A percentile compares a stretch with the other conserved stretches of the same genome.
phyloP scores from a whole-genome alignment of 805 yeast species.

The Isabelozyma pseudorhagii region DNA sequence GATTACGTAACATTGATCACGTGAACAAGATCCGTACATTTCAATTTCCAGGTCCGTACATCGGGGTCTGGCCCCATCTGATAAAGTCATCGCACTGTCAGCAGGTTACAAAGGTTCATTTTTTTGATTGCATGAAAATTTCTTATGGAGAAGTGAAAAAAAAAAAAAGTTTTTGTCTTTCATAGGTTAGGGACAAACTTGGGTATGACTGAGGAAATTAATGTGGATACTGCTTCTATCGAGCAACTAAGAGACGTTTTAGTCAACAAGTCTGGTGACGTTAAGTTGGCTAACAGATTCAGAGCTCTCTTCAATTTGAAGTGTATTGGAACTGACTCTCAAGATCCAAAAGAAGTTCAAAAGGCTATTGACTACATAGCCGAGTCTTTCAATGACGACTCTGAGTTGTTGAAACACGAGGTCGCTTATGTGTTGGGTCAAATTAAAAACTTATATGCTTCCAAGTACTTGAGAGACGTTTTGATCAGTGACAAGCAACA shows the following conservation, averaged over 20 bases:
- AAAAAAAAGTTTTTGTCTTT: constrained; percentile 3
- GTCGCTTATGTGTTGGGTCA: constrained; percentile 97
- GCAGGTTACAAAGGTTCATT: background rate
- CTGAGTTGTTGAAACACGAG: constrained; percentile 94
- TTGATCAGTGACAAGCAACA: constrained; percentile 67
- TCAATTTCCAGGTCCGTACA: background rate
- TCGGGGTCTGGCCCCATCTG: background rate
- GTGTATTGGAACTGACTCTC: constrained; percentile 75
- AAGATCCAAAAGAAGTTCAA: constrained; percentile 50
- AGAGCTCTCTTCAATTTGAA: constrained; percentile 92
- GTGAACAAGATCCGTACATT: background rate
- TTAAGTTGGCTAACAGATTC: constrained; percentile 80
- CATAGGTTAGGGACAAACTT: background rate
- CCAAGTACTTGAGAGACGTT: constrained; percentile 71
- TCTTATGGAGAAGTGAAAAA: constrained; percentile 1
- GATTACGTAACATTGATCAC: background rate
- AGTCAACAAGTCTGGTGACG: constrained; percentile 61
- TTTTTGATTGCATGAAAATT: background rate
- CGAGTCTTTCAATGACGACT: constrained; percentile 73
- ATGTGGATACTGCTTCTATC: constrained; percentile 42
- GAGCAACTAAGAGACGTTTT: constrained; percentile 74
- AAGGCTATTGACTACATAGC: constrained; percentile 79
- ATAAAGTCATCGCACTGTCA: background rate
- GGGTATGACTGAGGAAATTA: constrained; percentile 29
- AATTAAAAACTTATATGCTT: constrained; percentile 78